A percentile compares a stretch with the other conserved stretches of the same genome.
phyloP scores from a whole-genome alignment of 2,329 filamentous ascomycete genomes.

The Microcyclosporella mali region DNA sequence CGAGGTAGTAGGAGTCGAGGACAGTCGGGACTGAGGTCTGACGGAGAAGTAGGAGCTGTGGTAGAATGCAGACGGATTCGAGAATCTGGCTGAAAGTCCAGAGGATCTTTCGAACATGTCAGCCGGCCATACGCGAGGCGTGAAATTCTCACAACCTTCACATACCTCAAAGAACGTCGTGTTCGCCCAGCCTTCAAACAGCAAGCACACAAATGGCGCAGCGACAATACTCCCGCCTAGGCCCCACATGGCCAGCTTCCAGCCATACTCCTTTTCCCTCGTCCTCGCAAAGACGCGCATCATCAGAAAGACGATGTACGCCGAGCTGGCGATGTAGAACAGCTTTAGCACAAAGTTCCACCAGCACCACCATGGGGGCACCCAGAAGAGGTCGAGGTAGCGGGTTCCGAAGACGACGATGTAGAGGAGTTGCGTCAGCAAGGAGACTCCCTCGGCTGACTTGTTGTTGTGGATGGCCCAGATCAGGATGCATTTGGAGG shows the following conservation, averaged over 20 bases:
- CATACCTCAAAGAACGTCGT: conserved; percentile 27
- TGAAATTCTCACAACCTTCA: conserved; percentile 1
- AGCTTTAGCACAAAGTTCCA: conserved; percentile 84
- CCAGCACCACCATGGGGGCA: conserved; percentile 30
- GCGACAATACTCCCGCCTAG: conserved; percentile 59
- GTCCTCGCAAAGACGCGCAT: conserved; percentile 78
- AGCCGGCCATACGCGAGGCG: background rate
- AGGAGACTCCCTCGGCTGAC: conserved; percentile 83
- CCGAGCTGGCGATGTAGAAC: conserved; percentile 75
- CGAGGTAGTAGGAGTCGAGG: conserved; percentile 92
- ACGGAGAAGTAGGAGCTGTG: conserved; percentile 82
- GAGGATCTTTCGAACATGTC: conserved; percentile 51
- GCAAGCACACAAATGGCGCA: conserved; percentile 66
- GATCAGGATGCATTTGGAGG: conserved; percentile 85
- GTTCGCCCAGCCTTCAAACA: conserved; percentile 48
- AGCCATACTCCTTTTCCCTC: conserved; percentile 85
- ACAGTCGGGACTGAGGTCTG: conserved; percentile 95
- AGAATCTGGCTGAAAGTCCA: conserved; percentile 89
- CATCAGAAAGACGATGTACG: conserved; percentile 86
- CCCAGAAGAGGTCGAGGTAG: conserved; percentile 66
- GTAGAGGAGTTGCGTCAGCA: conserved; percentile 87
- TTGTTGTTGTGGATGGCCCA: conserved; percentile 82
- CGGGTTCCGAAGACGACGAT: conserved; percentile 76
- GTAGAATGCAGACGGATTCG: conserved; percentile 83
- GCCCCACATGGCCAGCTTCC: conserved; percentile 74